These are phyloP conservation scores for Musa beccarii DNA, from an alignment of 176 grass and related monocot species.

Conservation along the genomic window DNA sequence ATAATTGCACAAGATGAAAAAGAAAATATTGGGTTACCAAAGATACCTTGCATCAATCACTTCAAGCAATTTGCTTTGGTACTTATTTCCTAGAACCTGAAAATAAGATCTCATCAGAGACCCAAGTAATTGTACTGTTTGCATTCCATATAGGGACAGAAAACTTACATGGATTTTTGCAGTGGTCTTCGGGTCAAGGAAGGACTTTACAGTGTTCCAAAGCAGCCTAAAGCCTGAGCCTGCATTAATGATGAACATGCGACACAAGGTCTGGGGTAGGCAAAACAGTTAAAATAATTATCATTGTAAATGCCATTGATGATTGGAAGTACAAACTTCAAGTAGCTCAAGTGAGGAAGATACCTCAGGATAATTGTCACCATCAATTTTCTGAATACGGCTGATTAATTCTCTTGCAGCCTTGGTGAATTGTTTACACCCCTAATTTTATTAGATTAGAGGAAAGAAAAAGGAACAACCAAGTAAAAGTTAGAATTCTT, in stretches of 20 bases:
- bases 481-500: background rate
- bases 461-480: background rate
- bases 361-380: slow-evolving; percentile 98
- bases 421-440: slow-evolving; percentile 93
- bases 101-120: background rate
- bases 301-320: background rate
- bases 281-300: background rate
- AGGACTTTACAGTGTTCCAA: slow-evolving; percentile 95
- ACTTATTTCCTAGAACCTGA: slow-evolving; percentile 87
- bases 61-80: slow-evolving; percentile 89
- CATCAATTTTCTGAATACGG: slow-evolving; percentile 81
- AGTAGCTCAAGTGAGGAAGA: background rate
- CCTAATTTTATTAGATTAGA: slow-evolving; percentile 23
- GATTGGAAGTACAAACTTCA: background rate
- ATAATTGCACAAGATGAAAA: no score
- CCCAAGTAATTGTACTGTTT: no score
- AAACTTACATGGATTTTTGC: slow-evolving; percentile 83
- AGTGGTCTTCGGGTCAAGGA: slow-evolving; percentile 92
- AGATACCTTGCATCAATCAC: slow-evolving; percentile 82
- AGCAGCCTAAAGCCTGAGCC: slow-evolving; percentile 86
- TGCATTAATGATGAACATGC: slow-evolving; percentile 98
- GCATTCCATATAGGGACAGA: background rate
- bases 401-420: slow-evolving; percentile 76
- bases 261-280: slow-evolving; percentile 62
- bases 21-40: background rate